phyloP scores from a whole-genome alignment of 306 rosid genomes.

The Elaeagnus macrophylla region DNA sequence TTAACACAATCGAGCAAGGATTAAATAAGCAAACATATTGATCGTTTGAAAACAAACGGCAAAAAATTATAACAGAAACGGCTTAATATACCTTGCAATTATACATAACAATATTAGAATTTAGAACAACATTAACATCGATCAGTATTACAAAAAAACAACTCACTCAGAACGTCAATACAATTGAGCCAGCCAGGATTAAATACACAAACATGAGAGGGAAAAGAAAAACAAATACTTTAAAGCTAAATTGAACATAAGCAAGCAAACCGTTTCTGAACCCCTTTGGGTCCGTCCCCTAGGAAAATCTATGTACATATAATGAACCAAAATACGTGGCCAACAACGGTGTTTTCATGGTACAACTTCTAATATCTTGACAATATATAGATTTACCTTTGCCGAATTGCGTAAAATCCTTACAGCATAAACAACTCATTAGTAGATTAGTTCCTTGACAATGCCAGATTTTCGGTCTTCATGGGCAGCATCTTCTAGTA shows the following conservation, averaged over 20 bases:
- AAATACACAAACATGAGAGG: too few species aligned
- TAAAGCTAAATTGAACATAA: conserved; percentile 16
- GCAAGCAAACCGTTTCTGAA: conserved; percentile 23
- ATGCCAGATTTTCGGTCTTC: conserved; percentile 20
- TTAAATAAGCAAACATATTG: too few species aligned
- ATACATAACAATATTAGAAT: too few species aligned
- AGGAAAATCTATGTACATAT: conserved; percentile 39
- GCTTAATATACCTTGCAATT: too few species aligned
- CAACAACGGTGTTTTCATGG: conserved; percentile 10
- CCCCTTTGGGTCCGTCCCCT: conserved; percentile 43
- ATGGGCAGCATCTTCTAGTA: conserved; percentile 36
- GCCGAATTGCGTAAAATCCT: conserved; percentile 9
- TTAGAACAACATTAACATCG: too few species aligned
- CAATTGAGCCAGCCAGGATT: too few species aligned
- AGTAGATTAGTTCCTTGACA: conserved; percentile 8
- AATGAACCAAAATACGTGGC: conserved; percentile 19
- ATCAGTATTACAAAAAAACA: too few species aligned
- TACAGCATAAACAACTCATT: conserved; percentile 15
- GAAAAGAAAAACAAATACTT: too few species aligned
- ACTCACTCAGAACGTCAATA: too few species aligned
- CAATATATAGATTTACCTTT: conserved; percentile 8
- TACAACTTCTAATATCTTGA: conserved; percentile 21
- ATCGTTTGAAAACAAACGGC: too few species aligned
- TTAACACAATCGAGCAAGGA: too few species aligned
- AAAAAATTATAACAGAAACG: too few species aligned